phyloP scores from a whole-genome alignment of 2,329 filamentous ascomycete genomes.

The Dichotomopilus funicola region DNA sequence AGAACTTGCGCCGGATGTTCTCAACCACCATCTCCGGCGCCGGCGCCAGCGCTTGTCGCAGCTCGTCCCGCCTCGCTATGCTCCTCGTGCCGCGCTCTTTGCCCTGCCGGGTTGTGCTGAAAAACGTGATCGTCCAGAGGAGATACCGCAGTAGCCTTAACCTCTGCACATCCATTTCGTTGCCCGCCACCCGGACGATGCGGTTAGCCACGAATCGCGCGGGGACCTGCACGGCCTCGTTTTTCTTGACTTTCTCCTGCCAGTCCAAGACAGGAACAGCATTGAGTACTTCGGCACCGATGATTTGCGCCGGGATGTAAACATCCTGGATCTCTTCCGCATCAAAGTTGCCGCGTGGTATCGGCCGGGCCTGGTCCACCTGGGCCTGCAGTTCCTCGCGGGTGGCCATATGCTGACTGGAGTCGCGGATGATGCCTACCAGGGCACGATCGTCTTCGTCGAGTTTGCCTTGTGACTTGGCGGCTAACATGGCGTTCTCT shows the following conservation, averaged over 20 bases:
- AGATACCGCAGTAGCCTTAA: slow-evolving; percentile 56
- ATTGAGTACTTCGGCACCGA: slow-evolving; percentile 61
- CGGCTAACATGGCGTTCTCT: slow-evolving; percentile 60
- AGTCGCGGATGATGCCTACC: slow-evolving; percentile 55
- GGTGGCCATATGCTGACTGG: slow-evolving; percentile 60
- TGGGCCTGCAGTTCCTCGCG: slow-evolving; percentile 58
- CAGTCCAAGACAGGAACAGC: slow-evolving; percentile 66
- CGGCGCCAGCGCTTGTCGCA: slow-evolving; percentile 49
- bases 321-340: slow-evolving; percentile 65
- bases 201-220: slow-evolving; percentile 62
- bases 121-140: slow-evolving; percentile 50
- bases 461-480: slow-evolving; percentile 39
- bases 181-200: slow-evolving; percentile 47
- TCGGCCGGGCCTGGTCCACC: slow-evolving; percentile 63
- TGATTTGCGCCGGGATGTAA: slow-evolving; percentile 60
- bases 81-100: slow-evolving; percentile 41
- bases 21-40: slow-evolving; percentile 59
- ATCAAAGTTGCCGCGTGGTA: slow-evolving; percentile 61
- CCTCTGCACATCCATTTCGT: slow-evolving; percentile 45
- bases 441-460: slow-evolving; percentile 53
- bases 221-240: slow-evolving; percentile 48
- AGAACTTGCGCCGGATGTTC: slow-evolving; percentile 63
- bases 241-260: slow-evolving; percentile 58
- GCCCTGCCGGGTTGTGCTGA: slow-evolving; percentile 40
- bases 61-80: slow-evolving; percentile 56